These are phyloP conservation scores for Hericium coralloides DNA, from an alignment of 768 basidiomycete genomes.

Conservation along the genomic window DNA sequence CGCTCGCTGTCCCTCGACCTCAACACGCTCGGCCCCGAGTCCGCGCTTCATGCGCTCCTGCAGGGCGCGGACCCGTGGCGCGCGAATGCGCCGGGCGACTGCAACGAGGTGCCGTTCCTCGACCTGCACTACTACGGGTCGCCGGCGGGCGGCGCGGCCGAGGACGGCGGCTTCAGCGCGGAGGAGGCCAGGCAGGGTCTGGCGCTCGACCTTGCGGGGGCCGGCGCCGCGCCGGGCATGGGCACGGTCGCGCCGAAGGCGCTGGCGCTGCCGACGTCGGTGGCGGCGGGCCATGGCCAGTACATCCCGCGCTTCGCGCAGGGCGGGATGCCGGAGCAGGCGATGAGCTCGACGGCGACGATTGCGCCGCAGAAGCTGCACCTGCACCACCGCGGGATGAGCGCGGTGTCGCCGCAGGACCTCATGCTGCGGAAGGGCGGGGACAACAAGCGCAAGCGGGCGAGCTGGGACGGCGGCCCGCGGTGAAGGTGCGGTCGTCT, in stretches of 20 bases:
- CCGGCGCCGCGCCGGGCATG: slow-evolving; percentile 13
- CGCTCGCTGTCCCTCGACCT: slow-evolving; percentile 26
- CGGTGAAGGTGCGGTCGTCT: slow-evolving; percentile 8
- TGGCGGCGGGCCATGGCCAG: slow-evolving; percentile 1
- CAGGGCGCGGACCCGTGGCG: slow-evolving; percentile 13
- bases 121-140: slow-evolving; percentile 61
- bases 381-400: slow-evolving; percentile 40
- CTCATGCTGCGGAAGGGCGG: slow-evolving; percentile 33
- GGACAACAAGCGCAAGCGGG: slow-evolving; percentile 49
- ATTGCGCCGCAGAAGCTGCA: slow-evolving; percentile 4
- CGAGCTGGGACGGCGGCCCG: slow-evolving; percentile 44
- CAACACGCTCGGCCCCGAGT: slow-evolving; percentile 12
- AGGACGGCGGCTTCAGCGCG: slow-evolving; percentile 18
- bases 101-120: slow-evolving; percentile 55
- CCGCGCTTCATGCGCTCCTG: background rate
- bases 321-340: background rate
- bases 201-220: slow-evolving; percentile 44
- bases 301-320: background rate
- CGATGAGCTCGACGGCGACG: background rate
- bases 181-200: slow-evolving; percentile 36
- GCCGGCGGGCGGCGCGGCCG: slow-evolving; percentile 14
- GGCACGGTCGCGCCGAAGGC: background rate
- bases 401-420: slow-evolving; percentile 45
- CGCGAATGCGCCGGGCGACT: slow-evolving; percentile 25
- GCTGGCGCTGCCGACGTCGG: slow-evolving; percentile 9